phyloP scores from a whole-genome alignment of 441 rosid genomes.

The Jatropha podagrica region DNA sequence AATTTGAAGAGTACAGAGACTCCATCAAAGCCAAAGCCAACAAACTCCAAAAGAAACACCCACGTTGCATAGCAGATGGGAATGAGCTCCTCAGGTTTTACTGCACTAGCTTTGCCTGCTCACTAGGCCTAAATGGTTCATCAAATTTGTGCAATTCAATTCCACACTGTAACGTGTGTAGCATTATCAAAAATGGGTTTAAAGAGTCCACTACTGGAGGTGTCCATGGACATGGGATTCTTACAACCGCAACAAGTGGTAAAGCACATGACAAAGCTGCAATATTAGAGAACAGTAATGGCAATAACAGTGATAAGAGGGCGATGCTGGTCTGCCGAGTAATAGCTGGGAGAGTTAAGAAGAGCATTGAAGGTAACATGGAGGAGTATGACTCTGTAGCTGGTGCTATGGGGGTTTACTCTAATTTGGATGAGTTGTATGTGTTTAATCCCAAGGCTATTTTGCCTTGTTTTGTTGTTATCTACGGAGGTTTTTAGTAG shows the following conservation, averaged over 20 bases:
- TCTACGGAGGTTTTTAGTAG: slow-evolving; percentile 53
- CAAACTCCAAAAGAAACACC: slow-evolving; percentile 56
- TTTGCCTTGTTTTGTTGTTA: slow-evolving; percentile 80
- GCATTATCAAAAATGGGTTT: slow-evolving; percentile 67
- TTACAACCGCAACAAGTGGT: slow-evolving; percentile 79
- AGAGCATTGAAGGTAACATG: slow-evolving; percentile 35
- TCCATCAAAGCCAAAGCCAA: slow-evolving; percentile 64
- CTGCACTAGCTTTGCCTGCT: slow-evolving; percentile 58
- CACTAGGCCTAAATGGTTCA: slow-evolving; percentile 59
- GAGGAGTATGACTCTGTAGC: slow-evolving; percentile 66
- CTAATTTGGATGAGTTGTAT: slow-evolving; percentile 61
- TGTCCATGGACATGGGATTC: slow-evolving; percentile 41
- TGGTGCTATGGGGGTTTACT: slow-evolving; percentile 51
- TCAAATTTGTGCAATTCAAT: slow-evolving; percentile 57
- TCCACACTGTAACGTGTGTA: slow-evolving; percentile 57
- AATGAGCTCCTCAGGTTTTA: slow-evolving; percentile 81
- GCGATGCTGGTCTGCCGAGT: slow-evolving; percentile 84
- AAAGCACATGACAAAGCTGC: slow-evolving; percentile 62
- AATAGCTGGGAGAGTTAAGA: slow-evolving; percentile 75
- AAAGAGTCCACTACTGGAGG: slow-evolving; percentile 22
- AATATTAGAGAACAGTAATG: slow-evolving; percentile 20
- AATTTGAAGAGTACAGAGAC: slow-evolving; percentile 73
- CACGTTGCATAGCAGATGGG: slow-evolving; percentile 81
- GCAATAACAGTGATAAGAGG: slow-evolving; percentile 32
- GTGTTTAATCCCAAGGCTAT: slow-evolving; percentile 65